Percentiles rank a stretch among this genome's conserved stretches.
Conservation (phyloP, 164 flowering plant genomes). For the Vitis amurensis region DNA sequence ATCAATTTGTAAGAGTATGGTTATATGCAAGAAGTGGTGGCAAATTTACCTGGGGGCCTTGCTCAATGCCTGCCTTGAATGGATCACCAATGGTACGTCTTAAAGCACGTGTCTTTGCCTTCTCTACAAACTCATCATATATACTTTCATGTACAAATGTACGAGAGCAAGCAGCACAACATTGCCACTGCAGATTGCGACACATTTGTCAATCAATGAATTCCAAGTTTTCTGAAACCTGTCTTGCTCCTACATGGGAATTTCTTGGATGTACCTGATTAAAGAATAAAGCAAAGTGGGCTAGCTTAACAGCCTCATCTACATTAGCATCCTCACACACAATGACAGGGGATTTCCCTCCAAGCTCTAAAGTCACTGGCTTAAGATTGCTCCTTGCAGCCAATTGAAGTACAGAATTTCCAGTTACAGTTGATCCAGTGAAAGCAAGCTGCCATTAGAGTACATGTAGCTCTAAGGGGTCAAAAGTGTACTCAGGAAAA, state of each 20-base stretch:
- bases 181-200: conserved; percentile 47
- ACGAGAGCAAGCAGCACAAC: conserved; percentile 73
- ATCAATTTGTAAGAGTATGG: too few relatives aligned
- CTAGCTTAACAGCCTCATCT: conserved; percentile 52
- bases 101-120: conserved; percentile 59
- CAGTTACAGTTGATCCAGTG: conserved; percentile 57
- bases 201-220: background rate
- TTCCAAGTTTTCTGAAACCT: background rate
- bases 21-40: too few relatives aligned
- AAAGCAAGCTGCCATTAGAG: conserved; percentile 45
- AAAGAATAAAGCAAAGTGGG: conserved; percentile 55
- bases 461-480: background rate
- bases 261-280: conserved; percentile 35
- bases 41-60: conserved; percentile 69
- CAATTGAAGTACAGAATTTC: conserved; percentile 41
- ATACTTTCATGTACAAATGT: conserved; percentile 65
- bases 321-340: conserved; percentile 59
- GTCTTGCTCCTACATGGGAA: background rate
- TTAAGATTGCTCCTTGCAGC: conserved; percentile 55
- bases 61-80: conserved; percentile 54
- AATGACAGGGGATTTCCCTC: conserved; percentile 65
- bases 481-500: background rate
- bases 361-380: conserved; percentile 49
- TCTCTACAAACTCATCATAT: conserved; percentile 64
- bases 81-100: conserved; percentile 69